A percentile compares a stretch with the other conserved stretches of the same genome.
Evolutionary conservation across 805 yeast genomes (phyloP).

Genomic region (Ogataea pilisensis): DNA sequence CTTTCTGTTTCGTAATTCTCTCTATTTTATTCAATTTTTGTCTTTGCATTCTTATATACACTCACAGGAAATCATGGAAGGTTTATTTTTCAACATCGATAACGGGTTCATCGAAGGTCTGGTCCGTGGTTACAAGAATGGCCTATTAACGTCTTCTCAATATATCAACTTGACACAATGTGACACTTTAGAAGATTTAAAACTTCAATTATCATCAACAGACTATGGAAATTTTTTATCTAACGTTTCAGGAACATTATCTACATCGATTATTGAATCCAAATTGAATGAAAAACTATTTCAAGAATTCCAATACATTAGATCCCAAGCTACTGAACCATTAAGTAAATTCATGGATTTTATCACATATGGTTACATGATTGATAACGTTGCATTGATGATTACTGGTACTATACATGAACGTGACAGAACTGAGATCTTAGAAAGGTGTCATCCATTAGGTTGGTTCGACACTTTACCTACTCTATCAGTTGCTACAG

Average conservation of each 20-base stretch:
- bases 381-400: slow-evolving; percentile 92
- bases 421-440: slow-evolving; percentile 82
- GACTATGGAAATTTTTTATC: slow-evolving; percentile 91
- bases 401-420: slow-evolving; percentile 97
- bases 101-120: slow-evolving; percentile 90
- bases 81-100: slow-evolving; percentile 84
- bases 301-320: slow-evolving; percentile 79
- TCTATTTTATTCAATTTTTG: too few species aligned
- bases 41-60: too few species aligned
- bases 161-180: slow-evolving; percentile 93
- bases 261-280: slow-evolving; percentile 84
- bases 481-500: slow-evolving; percentile 90
- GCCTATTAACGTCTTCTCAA: slow-evolving; percentile 71
- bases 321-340: slow-evolving; percentile 78
- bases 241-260: slow-evolving; percentile 74
- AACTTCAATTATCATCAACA: slow-evolving; percentile 89
- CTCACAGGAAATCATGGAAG: slow-evolving; percentile 70
- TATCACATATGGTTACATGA: slow-evolving; percentile 96
- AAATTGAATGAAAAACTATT: slow-evolving; percentile 69
- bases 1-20: too few species aligned
- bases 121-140: slow-evolving; percentile 90
- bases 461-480: slow-evolving; percentile 99
- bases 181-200: slow-evolving; percentile 90
- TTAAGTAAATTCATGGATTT: slow-evolving; percentile 82
- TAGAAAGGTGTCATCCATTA: slow-evolving; percentile 89